Conservation (phyloP, 2,329 filamentous ascomycete species). For the Penicillium verrucosum region DNA sequence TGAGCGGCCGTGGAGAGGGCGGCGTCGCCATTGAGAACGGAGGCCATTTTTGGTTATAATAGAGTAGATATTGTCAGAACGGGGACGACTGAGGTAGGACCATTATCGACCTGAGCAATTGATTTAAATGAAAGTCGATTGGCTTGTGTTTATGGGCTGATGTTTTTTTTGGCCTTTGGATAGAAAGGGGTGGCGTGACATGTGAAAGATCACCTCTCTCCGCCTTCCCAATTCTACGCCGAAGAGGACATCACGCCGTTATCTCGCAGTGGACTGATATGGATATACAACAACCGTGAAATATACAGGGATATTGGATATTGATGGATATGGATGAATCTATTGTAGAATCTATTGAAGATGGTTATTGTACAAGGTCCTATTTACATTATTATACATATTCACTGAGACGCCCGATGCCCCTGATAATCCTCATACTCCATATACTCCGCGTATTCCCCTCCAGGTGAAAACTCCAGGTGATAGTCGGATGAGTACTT, state of each 20-base stretch:
- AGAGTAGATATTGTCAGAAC: constrained; percentile 12
- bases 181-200: constrained; percentile 33
- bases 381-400: constrained; percentile 8
- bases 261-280: not conserved
- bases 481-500: constrained; percentile 1
- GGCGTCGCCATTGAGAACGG: constrained; percentile 24
- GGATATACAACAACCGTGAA: not conserved
- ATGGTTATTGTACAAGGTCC: not conserved
- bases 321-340: too few relatives aligned
- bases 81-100: constrained; percentile 12
- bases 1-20: constrained; percentile 36
- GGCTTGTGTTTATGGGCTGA: constrained; percentile 21
- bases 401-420: not conserved
- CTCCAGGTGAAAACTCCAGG: constrained; percentile 2
- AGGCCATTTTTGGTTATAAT: constrained; percentile 25
- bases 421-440: constrained; percentile 2
- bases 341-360: not conserved
- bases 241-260: constrained; percentile 5
- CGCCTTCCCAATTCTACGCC: constrained; percentile 11
- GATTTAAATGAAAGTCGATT: constrained; percentile 20
- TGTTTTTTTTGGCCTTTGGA: constrained; percentile 6
- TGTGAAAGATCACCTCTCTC: constrained; percentile 25
- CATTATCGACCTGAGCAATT: constrained; percentile 16
- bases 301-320: not conserved
- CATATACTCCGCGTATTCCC: not conserved